phyloP scores from a whole-genome alignment of 2,329 filamentous ascomycete genomes.

The Didymella segeticola region DNA sequence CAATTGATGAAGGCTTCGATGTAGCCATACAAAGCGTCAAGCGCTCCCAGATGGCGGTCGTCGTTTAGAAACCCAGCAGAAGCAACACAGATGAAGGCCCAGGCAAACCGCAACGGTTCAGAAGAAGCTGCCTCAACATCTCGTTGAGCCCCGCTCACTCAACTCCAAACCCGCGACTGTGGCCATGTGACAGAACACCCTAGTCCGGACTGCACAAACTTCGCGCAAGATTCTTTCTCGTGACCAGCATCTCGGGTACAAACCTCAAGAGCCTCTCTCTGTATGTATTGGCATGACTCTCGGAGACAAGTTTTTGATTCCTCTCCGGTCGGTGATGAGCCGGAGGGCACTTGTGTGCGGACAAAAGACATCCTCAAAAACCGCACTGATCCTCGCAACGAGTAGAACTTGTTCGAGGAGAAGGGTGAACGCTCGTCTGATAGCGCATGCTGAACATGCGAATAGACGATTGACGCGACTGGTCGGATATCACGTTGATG shows the following conservation, averaged over 20 bases:
- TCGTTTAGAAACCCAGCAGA: constrained; percentile 22
- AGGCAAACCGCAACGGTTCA: constrained; percentile 20
- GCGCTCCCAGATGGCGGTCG: constrained; percentile 14
- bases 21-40: background rate
- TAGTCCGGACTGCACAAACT: constrained; percentile 35
- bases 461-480: constrained; percentile 72
- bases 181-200: constrained; percentile 27
- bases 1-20: background rate
- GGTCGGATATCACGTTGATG: constrained; percentile 60
- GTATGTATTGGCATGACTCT: constrained; percentile 82
- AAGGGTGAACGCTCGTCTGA: constrained; percentile 64
- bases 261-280: constrained; percentile 64
- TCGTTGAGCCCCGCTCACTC: background rate
- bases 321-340: constrained; percentile 63
- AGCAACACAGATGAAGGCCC: constrained; percentile 10
- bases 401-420: constrained; percentile 31
- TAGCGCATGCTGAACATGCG: constrained; percentile 58
- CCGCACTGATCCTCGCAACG: constrained; percentile 63
- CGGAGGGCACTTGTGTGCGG: constrained; percentile 73
- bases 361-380: constrained; percentile 98
- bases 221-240: constrained; percentile 21
- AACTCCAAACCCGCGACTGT: constrained; percentile 18
- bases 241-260: constrained; percentile 24
- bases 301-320: constrained; percentile 95
- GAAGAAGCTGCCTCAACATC: constrained; percentile 21